Percentiles rank a stretch among this genome's conserved stretches.
These are phyloP conservation scores for Dactylellina haptotyla DNA, from an alignment of 2,329 filamentous ascomycete species.

Conservation along the genomic window DNA sequence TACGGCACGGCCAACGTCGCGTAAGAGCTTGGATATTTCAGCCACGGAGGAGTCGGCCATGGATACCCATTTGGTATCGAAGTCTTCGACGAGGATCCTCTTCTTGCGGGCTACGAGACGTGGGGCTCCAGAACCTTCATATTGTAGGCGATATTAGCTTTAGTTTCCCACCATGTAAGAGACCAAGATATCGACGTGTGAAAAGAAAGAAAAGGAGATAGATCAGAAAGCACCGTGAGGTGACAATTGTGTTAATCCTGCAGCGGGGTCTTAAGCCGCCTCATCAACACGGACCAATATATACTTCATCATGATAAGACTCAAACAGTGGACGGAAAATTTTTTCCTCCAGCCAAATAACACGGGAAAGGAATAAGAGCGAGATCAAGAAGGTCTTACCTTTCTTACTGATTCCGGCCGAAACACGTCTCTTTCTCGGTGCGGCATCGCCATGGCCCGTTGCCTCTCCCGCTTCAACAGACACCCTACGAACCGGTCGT, in stretches of 20 bases:
- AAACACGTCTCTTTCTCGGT: slow-evolving; percentile 23
- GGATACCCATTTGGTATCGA: slow-evolving; percentile 53
- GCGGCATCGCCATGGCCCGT: background rate
- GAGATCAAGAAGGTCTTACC: slow-evolving; percentile 6
- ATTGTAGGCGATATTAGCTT: slow-evolving; percentile 17
- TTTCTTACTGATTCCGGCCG: slow-evolving; percentile 25
- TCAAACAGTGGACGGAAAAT: slow-evolving; percentile 1
- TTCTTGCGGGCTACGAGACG: slow-evolving; percentile 47
- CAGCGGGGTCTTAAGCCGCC: slow-evolving; percentile 54
- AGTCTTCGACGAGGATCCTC: slow-evolving; percentile 41
- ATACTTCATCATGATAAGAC: slow-evolving; percentile 50
- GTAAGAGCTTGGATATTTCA: slow-evolving; percentile 42
- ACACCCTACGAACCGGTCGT: slow-evolving; percentile 23
- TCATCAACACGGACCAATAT: slow-evolving; percentile 55
- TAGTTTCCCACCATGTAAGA: background rate
- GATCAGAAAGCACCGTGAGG: slow-evolving; percentile 51
- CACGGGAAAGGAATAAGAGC: background rate
- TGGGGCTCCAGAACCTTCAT: slow-evolving; percentile 32
- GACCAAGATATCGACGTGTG: background rate
- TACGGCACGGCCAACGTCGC: slow-evolving; percentile 44
- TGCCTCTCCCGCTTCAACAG: slow-evolving; percentile 21
- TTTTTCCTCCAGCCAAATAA: slow-evolving; percentile 5
- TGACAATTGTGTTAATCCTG: slow-evolving; percentile 53
- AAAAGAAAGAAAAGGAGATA: slow-evolving; percentile 3
- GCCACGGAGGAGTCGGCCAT: slow-evolving; percentile 48